Evolutionary conservation across 73 alveolate species (phyloP).

Genomic region (Tetrahymena thermophila): DNA sequence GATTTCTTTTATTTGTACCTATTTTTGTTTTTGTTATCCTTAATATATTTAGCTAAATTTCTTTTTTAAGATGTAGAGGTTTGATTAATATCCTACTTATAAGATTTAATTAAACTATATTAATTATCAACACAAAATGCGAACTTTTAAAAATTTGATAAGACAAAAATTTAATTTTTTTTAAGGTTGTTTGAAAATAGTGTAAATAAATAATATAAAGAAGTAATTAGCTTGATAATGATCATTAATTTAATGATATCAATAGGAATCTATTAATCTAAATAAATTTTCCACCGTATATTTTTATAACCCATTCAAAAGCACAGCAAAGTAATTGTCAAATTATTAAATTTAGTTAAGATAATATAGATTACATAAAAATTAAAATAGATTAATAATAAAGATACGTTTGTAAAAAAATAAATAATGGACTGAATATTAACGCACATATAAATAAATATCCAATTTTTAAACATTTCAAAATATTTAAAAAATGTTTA

Average conservation of each 20-base stretch:
- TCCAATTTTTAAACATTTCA: too few relatives aligned
- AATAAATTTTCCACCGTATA: not conserved
- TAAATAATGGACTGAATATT: too few relatives aligned
- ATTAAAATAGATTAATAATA: too few relatives aligned
- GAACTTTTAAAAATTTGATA: not conserved
- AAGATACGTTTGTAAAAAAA: not conserved
- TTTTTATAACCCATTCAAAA: not conserved
- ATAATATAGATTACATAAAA: too few relatives aligned
- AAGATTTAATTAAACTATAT: too few relatives aligned
- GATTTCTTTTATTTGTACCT: not conserved
- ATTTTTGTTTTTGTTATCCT: not conserved
- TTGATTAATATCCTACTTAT: not conserved
- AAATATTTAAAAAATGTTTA: too few relatives aligned
- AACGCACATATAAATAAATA: too few relatives aligned
- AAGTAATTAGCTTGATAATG: not conserved
- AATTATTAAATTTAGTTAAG: not conserved
- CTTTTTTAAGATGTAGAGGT: not conserved
- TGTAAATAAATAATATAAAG: not conserved
- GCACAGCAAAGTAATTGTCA: not conserved
- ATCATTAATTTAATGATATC: not conserved
- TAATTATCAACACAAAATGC: not conserved
- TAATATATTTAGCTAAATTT: not conserved
- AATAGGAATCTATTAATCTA: not conserved
- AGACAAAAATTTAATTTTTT: not conserved
- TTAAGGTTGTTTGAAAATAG: not conserved